These are phyloP conservation scores for Barnettozyma botsteinii DNA, from an alignment of 805 yeast genomes.

Conservation along the genomic window DNA sequence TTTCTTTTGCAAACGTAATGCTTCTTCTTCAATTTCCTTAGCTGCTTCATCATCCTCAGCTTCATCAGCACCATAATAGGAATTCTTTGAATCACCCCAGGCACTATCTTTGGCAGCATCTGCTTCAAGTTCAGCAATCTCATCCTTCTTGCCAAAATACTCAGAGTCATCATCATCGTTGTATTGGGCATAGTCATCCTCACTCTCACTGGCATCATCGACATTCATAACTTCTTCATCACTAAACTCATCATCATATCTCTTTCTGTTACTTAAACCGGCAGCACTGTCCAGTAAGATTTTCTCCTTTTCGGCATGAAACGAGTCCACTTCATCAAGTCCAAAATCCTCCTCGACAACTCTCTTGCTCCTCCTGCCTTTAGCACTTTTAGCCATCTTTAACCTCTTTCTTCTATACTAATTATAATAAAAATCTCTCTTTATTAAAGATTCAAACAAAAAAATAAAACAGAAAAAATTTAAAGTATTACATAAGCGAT, in stretches of 20 bases:
- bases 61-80: slow-evolving; percentile 50
- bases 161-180: slow-evolving; percentile 29
- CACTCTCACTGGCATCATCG: slow-evolving; percentile 42
- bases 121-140: slow-evolving; percentile 21
- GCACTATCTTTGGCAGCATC: slow-evolving; percentile 37
- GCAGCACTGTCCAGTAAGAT: slow-evolving; percentile 49
- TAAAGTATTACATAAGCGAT: slow-evolving; percentile 5
- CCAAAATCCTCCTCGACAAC: slow-evolving; percentile 36
- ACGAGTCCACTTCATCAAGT: slow-evolving; percentile 63
- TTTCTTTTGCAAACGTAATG: slow-evolving; percentile 75
- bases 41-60: slow-evolving; percentile 63
- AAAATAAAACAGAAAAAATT: slow-evolving; percentile 8
- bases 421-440: too few species aligned
- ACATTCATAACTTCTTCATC: slow-evolving; percentile 41
- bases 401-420: not conserved
- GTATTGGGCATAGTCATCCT: slow-evolving; percentile 30
- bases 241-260: slow-evolving; percentile 40
- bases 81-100: slow-evolving; percentile 40
- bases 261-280: slow-evolving; percentile 29
- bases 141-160: slow-evolving; percentile 28
- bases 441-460: not conserved
- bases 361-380: slow-evolving; percentile 9
- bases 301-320: slow-evolving; percentile 54
- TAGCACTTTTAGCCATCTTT: slow-evolving; percentile 14
- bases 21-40: slow-evolving; percentile 79